These are phyloP conservation scores for Lasiodiplodia gonubiensis DNA, from an alignment of 2,329 filamentous ascomycete species.

Conservation along the genomic window DNA sequence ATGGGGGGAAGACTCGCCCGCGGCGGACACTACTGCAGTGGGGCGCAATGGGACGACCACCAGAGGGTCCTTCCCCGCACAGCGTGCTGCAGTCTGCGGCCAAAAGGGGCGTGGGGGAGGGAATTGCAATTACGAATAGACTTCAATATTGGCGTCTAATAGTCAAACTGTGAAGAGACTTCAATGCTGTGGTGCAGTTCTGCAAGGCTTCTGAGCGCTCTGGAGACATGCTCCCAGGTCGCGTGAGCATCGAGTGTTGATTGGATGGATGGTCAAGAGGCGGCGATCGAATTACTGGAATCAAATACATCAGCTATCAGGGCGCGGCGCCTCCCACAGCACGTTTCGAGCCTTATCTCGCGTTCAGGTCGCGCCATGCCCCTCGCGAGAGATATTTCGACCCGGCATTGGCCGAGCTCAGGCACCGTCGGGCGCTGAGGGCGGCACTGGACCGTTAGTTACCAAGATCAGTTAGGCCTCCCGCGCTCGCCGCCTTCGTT, in stretches of 20 bases:
- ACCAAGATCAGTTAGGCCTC: constrained; percentile 10
- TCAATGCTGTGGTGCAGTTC: too few species aligned
- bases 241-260: neutral
- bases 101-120: neutral
- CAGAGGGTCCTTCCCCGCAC: neutral
- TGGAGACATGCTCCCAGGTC: neutral
- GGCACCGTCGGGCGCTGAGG: neutral
- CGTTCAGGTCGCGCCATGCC: neutral
- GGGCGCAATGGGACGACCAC: neutral
- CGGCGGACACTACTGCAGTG: neutral
- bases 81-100: neutral
- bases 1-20: neutral
- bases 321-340: neutral
- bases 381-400: neutral
- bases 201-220: neutral
- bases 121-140: neutral
- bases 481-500: constrained; percentile 2
- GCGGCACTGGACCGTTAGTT: neutral
- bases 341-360: constrained; percentile 3
- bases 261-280: neutral
- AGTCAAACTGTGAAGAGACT: neutral
- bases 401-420: constrained; percentile 11
- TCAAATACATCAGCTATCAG: constrained; percentile 19
- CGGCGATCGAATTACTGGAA: constrained; percentile 19
- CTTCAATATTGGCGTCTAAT: too few species aligned